These are phyloP conservation scores for Nitzschia sp. DNA, from an alignment of 108 stramenopile genomes.

Conservation along the genomic window DNA sequence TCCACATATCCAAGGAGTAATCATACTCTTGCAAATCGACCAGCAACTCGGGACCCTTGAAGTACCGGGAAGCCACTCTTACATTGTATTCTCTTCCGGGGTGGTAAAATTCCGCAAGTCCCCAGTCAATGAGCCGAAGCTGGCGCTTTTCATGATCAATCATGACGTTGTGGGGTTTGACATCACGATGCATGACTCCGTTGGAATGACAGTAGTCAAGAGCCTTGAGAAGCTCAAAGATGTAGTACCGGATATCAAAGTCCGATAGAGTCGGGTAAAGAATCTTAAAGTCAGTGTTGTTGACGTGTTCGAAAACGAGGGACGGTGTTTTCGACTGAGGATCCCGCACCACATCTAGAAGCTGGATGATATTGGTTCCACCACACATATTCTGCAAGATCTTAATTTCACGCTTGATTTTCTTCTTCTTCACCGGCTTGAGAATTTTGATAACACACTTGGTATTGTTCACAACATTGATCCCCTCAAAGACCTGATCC, in stretches of 20 bases:
- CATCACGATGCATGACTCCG: slow-evolving; percentile 99
- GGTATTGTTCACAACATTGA: slow-evolving; percentile 93
- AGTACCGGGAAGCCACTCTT: slow-evolving; percentile 98
- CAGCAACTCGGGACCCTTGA: slow-evolving; percentile 98
- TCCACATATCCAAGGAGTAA: slow-evolving; percentile 99
- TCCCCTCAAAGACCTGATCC: slow-evolving; percentile 91
- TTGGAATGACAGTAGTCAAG: slow-evolving; percentile 99
- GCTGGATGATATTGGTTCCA: slow-evolving; percentile 98
- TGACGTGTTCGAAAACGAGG: slow-evolving; percentile 98
- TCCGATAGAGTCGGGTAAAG: slow-evolving; percentile 98
- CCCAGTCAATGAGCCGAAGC: slow-evolving; percentile 99
- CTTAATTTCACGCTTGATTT: slow-evolving; percentile 99
- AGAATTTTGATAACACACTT: slow-evolving; percentile 99
- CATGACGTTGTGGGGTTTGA: slow-evolving; percentile 99
- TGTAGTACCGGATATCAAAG: slow-evolving; percentile 99
- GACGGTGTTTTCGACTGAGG: slow-evolving; percentile 99
- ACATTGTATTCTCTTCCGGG: slow-evolving; percentile 99
- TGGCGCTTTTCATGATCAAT: slow-evolving; percentile 98
- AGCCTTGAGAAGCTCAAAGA: slow-evolving; percentile 98
- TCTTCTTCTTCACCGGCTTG: slow-evolving; percentile 99
- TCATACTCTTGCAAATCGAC: slow-evolving; percentile 99
- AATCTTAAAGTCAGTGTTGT: slow-evolving; percentile 99
- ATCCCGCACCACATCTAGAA: slow-evolving; percentile 98
- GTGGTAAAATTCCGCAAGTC: slow-evolving; percentile 99
- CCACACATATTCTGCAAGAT: slow-evolving; percentile 99